phyloP scores from a whole-genome alignment of 2,329 filamentous ascomycete genomes.

The Phoma herbarum region DNA sequence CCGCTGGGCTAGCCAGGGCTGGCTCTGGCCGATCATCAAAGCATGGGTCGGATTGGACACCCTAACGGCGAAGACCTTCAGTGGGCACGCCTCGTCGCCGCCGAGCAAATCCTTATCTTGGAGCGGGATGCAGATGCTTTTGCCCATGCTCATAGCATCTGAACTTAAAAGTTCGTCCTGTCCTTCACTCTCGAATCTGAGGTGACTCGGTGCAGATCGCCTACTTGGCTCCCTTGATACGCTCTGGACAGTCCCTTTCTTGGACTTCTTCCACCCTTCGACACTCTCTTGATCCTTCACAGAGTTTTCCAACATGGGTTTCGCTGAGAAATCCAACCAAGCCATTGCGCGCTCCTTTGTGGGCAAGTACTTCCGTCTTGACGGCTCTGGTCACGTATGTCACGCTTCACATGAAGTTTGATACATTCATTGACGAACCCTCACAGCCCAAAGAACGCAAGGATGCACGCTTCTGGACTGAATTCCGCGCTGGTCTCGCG shows the following conservation, averaged over 20 bases:
- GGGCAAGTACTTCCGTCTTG: constrained; percentile 71
- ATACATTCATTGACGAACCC: constrained; percentile 31
- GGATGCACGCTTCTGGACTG: constrained; percentile 80
- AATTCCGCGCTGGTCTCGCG: constrained; percentile 82
- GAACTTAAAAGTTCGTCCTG: constrained; percentile 27
- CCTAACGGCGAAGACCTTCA: constrained; percentile 33
- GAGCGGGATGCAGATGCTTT: constrained; percentile 42
- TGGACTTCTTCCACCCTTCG: constrained; percentile 7
- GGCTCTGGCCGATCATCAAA: constrained; percentile 16
- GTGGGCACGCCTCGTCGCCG: constrained; percentile 21
- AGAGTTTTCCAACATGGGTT: constrained; percentile 41
- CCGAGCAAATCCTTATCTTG: constrained; percentile 48
- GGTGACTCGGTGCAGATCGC: constrained; percentile 23
- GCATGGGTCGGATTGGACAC: constrained; percentile 31
- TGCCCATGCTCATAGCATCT: constrained; percentile 21
- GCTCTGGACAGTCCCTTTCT: constrained; percentile 8
- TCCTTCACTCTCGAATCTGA: constrained; percentile 14
- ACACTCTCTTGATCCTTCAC: constrained; percentile 11
- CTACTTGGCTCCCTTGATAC: constrained; percentile 15
- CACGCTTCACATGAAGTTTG: constrained; percentile 4
- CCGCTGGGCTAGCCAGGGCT: constrained; percentile 17
- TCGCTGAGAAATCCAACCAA: constrained; percentile 46
- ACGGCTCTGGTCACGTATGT: constrained; percentile 83
- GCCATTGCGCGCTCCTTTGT: constrained; percentile 47
- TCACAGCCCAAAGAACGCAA: constrained; percentile 72